Evolutionary conservation across 1,284 basidiomycete genomes (phyloP).

Genomic region (Marasmius oreades): DNA sequence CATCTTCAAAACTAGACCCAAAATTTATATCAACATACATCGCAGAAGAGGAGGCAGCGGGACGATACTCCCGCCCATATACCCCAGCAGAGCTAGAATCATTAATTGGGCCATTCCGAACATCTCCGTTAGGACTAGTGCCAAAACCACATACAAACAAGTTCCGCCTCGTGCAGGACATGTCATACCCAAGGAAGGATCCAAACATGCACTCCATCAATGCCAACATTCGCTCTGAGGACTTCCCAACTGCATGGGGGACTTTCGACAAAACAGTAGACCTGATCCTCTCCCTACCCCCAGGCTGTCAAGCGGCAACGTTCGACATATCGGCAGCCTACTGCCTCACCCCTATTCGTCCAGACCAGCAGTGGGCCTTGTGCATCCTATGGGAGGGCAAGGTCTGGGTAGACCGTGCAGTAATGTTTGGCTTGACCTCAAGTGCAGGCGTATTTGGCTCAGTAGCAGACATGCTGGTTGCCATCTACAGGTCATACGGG

Average conservation of each 20-base stretch:
- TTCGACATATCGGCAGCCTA: no score
- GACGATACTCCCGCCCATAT: slow-evolving; percentile 30
- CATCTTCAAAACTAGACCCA: no score
- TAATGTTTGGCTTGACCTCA: slow-evolving; percentile 30
- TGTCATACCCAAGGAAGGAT: slow-evolving; percentile 30
- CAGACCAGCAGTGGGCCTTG: slow-evolving; percentile 12
- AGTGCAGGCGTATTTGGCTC: slow-evolving; percentile 35
- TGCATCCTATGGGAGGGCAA: slow-evolving; percentile 8
- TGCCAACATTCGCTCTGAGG: slow-evolving; percentile 22
- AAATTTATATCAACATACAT: slow-evolving; percentile 27
- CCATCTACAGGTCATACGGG: slow-evolving; percentile 25
- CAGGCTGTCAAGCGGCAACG: slow-evolving; percentile 27
- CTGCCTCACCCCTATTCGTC: no score
- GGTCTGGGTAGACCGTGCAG: slow-evolving; percentile 4
- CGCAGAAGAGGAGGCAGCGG: slow-evolving; percentile 24
- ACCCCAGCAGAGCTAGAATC: slow-evolving; percentile 24
- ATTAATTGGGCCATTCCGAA: slow-evolving; percentile 33
- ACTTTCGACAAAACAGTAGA: slow-evolving; percentile 23
- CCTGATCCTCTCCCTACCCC: slow-evolving; percentile 24
- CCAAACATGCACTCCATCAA: slow-evolving; percentile 27
- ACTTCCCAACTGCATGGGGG: slow-evolving; percentile 34
- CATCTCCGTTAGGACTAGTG: slow-evolving; percentile 33
- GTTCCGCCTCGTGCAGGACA: slow-evolving; percentile 32
- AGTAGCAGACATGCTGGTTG: slow-evolving; percentile 33
- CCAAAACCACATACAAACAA: slow-evolving; percentile 24